Percentiles rank a stretch among this genome's conserved stretches.
Conservation (phyloP, 2,329 filamentous ascomycete genomes). For the Aspergillus sp. region DNA sequence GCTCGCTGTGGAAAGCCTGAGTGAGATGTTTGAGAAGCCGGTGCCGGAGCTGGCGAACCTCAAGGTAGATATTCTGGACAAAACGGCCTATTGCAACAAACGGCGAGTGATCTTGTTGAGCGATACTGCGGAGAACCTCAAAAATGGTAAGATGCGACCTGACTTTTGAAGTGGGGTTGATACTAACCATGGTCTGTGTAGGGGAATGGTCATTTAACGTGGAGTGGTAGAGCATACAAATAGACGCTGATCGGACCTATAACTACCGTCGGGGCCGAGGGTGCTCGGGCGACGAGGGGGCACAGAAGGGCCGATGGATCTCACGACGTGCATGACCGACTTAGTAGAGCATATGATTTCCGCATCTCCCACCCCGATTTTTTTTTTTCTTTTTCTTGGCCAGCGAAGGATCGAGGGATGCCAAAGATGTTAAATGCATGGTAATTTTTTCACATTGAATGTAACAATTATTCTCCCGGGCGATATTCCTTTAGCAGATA, state of each 20-base stretch:
- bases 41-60: constrained; percentile 80
- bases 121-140: constrained; percentile 89
- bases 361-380: not conserved
- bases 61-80: constrained; percentile 98
- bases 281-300: not conserved
- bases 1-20: constrained; percentile 92
- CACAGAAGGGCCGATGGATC: constrained; percentile 5
- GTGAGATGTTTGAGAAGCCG: constrained; percentile 99
- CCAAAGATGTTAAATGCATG: constrained; percentile 3
- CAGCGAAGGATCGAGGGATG: not conserved
- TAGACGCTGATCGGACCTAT: constrained; percentile 13
- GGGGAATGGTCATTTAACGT: constrained; percentile 49
- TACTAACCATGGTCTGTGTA: constrained; percentile 20
- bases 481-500: not conserved
- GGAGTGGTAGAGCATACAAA: constrained; percentile 33
- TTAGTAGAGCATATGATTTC: constrained; percentile 18
- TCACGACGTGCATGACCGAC: constrained; percentile 26
- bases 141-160: constrained; percentile 64
- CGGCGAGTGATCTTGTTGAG: constrained; percentile 84
- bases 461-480: constrained; percentile 11
- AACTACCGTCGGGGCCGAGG: not conserved
- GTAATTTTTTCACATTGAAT: constrained; percentile 4
- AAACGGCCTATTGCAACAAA: constrained; percentile 95
- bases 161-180: not conserved
- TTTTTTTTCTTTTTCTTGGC: not conserved